phyloP scores from a whole-genome alignment of 2,329 filamentous ascomycete genomes.

The Gyromitra esculenta region DNA sequence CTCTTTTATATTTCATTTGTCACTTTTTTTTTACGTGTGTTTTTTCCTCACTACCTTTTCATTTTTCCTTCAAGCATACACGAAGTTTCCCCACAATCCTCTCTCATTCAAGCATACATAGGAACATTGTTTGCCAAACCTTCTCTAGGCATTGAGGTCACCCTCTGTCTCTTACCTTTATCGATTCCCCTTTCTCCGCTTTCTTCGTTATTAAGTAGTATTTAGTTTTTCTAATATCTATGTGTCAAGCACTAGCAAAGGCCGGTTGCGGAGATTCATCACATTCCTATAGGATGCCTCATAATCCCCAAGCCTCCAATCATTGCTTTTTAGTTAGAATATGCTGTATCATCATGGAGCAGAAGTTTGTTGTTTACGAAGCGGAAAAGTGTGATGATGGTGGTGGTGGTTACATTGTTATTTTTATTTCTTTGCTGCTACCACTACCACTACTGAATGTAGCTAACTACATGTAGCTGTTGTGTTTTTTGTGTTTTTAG shows the following conservation, averaged over 20 bases:
- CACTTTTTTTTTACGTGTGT: constrained; percentile 8
- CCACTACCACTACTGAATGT: no score
- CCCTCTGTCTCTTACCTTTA: neutral
- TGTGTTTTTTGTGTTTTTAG: constrained; percentile 13
- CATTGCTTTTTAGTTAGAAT: constrained; percentile 24
- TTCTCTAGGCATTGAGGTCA: constrained; percentile 5
- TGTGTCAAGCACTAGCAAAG: constrained; percentile 16
- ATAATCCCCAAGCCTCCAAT: neutral
- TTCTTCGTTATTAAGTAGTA: constrained; percentile 39
- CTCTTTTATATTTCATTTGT: constrained; percentile 22
- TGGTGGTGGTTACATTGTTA: neutral
- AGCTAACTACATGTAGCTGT: neutral
- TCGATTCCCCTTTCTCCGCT: neutral
- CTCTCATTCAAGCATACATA: constrained; percentile 26
- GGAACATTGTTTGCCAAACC: constrained; percentile 4
- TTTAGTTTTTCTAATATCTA: constrained; percentile 41
- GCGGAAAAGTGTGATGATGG: neutral
- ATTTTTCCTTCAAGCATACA: constrained; percentile 31
- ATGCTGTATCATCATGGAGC: constrained; percentile 24
- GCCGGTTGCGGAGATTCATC: constrained; percentile 3
- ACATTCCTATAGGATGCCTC: constrained; percentile 9
- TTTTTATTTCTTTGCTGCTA: neutral
- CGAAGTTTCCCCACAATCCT: constrained; percentile 5
- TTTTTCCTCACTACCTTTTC: neutral
- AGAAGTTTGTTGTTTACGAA: constrained; percentile 17